A percentile compares a stretch with the other conserved stretches of the same genome.
These are phyloP conservation scores for Microcyclosporella mali DNA, from an alignment of 2,329 filamentous ascomycete genomes.

Conservation along the genomic window DNA sequence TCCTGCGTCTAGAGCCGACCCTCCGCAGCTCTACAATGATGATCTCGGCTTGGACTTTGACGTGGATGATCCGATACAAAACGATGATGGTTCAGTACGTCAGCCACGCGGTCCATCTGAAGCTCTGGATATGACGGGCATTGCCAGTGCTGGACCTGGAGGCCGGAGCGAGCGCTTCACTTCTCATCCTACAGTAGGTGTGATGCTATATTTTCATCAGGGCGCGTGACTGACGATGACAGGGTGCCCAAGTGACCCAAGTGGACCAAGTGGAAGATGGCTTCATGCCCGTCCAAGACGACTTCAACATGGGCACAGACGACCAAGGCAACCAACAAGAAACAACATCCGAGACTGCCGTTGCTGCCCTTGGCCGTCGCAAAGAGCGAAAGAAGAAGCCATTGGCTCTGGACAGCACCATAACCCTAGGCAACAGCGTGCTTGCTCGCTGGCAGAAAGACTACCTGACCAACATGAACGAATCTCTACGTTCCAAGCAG, in stretches of 20 bases:
- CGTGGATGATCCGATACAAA: constrained; percentile 51
- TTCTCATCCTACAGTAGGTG: neutral
- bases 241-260: too few species aligned
- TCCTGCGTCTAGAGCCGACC: constrained; percentile 21
- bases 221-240: too few species aligned
- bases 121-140: constrained; percentile 6
- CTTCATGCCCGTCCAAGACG: constrained; percentile 26
- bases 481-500: constrained; percentile 40
- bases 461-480: constrained; percentile 57
- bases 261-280: constrained; percentile 25
- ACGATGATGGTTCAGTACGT: constrained; percentile 12
- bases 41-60: constrained; percentile 40
- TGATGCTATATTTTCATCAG: too few species aligned
- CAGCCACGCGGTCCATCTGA: constrained; percentile 9
- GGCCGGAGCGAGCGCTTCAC: neutral
- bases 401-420: constrained; percentile 44
- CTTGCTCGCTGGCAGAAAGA: constrained; percentile 52
- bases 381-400: constrained; percentile 28
- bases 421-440: constrained; percentile 51
- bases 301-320: constrained; percentile 3
- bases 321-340: neutral
- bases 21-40: constrained; percentile 18
- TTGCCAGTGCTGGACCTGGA: constrained; percentile 25
- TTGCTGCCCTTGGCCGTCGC: constrained; percentile 37
- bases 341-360: constrained; percentile 30